Evolutionary conservation across 345 rosid genomes (phyloP).

Genomic region (Salix brachista): DNA sequence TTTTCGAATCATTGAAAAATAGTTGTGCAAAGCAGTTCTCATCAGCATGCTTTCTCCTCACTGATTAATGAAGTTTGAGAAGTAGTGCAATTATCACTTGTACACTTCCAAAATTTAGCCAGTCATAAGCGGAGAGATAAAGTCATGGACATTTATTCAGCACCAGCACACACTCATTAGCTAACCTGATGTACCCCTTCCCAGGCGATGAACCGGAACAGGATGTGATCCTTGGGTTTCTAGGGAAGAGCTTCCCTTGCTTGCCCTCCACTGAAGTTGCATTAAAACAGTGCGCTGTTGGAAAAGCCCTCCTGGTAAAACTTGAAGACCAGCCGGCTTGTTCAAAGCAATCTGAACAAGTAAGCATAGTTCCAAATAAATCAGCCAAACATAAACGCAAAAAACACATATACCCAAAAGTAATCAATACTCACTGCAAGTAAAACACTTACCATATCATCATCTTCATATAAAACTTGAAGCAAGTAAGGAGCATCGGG

Average conservation of each 20-base stretch:
- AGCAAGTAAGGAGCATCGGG: constrained; percentile 58
- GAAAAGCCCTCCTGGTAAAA: constrained; percentile 87
- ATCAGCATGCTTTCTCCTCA: neutral
- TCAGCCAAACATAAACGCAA: constrained; percentile 1
- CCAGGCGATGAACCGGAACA: constrained; percentile 85
- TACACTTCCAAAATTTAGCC: neutral
- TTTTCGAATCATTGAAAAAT: neutral
- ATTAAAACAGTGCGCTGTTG: constrained; percentile 82
- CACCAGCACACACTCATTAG: neutral
- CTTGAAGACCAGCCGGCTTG: constrained; percentile 93
- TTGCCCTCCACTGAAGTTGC: constrained; percentile 65
- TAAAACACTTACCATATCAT: constrained; percentile 47
- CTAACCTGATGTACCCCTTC: constrained; percentile 91
- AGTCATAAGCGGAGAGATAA: neutral
- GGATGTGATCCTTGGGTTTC: constrained; percentile 44
- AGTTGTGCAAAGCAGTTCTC: neutral
- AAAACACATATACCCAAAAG: neutral
- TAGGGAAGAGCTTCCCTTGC: constrained; percentile 28
- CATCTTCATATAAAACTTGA: constrained; percentile 65
- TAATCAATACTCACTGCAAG: no score
- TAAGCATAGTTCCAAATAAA: constrained; percentile 12
- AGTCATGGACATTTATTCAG: neutral
- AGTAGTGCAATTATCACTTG: neutral
- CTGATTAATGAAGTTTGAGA: neutral
- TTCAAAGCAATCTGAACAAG: constrained; percentile 66